These are phyloP conservation scores for Yamadazyma pseudoaaseri DNA, from an alignment of 1,139 yeast genomes.

Conservation along the genomic window DNA sequence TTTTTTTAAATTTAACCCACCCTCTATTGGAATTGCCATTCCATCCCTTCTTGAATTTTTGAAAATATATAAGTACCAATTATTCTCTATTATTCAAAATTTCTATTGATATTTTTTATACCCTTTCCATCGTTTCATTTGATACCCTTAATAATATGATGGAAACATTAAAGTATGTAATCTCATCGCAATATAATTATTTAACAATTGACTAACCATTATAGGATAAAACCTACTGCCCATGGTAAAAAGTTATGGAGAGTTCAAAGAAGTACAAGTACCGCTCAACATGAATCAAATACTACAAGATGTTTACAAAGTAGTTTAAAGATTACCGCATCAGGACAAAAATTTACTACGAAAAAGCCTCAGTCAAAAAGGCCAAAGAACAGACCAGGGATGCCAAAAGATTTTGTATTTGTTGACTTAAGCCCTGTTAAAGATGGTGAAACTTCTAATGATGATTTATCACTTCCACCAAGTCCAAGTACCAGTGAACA, in stretches of 20 bases:
- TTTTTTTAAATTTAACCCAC: neutral
- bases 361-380: conserved; percentile 49
- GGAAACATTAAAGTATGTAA: conserved; percentile 17
- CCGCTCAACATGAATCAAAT: conserved; percentile 18
- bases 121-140: conserved; percentile 9
- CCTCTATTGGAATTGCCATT: conserved; percentile 1
- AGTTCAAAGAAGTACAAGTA: conserved; percentile 30
- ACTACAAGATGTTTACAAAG: conserved; percentile 42
- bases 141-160: conserved; percentile 17
- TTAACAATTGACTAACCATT: conserved; percentile 11
- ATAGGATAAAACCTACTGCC: conserved; percentile 39
- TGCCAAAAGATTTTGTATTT: conserved; percentile 53
- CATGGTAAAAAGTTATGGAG: conserved; percentile 51
- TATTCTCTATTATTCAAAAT: neutral
- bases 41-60: neutral
- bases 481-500: conserved; percentile 14
- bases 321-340: conserved; percentile 44
- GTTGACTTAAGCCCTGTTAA: conserved; percentile 55
- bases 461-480: conserved; percentile 8
- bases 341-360: conserved; percentile 30
- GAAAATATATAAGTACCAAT: conserved; percentile 8
- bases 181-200: neutral
- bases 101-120: conserved; percentile 3
- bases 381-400: conserved; percentile 52
- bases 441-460: conserved; percentile 24